Evolutionary conservation across 805 yeast genomes (phyloP), one percentile per base, ranked within the genome.

Genomic region (Priceomyces fermenticarens): DNA sequence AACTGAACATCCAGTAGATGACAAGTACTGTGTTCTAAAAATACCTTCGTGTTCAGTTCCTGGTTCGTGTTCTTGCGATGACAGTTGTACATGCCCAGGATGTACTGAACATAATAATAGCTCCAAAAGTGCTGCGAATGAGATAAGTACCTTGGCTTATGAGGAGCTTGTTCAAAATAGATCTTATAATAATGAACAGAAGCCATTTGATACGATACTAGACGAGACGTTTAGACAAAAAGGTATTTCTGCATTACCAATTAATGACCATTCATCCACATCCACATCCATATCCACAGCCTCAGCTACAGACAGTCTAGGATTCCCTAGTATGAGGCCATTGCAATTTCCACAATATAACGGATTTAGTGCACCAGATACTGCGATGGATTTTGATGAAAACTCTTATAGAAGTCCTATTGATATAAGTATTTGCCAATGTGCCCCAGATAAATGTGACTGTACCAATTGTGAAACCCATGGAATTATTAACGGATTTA

Each of bases 381-480:
- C 25, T 20, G 25, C 25, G n/a, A n/a, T n/a, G n/a, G n/a, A n/a
- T n/a, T n/a, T n/a, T n/a, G n/a, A n/a, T n/a, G n/a, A n/a, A n/a
- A n/a, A n/a, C n/a, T n/a, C n/a, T n/a, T n/a, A n/a, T n/a, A n/a
- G n/a, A n/a, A n/a, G n/a, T n/a, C n/a, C n/a, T n/a, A n/a, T 20
- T 20, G 25, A 20, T 20, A 20, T 20, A 20, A 20, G 25, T 41
- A 28, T 37, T 7, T 65, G 70, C 54, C 54, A 62, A 13, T 39
- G 42, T 25, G 38, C 38, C 13, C 32, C 53, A 3, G 55, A 55
- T 20, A 41, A 47, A 7, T 65, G 71, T 46, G 62, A 54, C n/a
- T 70, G 75, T 47, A 41, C 61, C 9, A 70, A 69, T 44, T 70
- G 75, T 48, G 75, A 70, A 46, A 60, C 65, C 1, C 75, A 70